Base-by-base conservation (phyloP, 2,329 filamentous ascomycete genomes). In the Penicillium sp. region DNA sequence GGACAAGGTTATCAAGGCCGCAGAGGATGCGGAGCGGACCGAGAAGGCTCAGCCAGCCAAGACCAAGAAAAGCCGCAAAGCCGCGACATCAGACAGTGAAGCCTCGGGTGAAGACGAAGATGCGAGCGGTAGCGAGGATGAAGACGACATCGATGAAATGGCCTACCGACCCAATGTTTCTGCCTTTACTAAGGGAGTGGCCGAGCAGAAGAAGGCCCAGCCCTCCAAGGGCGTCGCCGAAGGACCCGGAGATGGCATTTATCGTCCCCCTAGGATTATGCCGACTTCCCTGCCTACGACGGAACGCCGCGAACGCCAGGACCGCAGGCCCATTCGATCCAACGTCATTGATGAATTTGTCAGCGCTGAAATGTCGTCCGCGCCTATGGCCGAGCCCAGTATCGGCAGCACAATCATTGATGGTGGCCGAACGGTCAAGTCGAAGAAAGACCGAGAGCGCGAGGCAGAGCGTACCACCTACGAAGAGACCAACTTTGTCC, bases 301-400 rank as follows among this genome's bases (percentile, higher is more conserved):
- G 19, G 83, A 87, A 58, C 81, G 84, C 49, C 69, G 69, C 57
- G 85, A 88, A 60, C 86, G 86, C 62, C 76, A 79, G 31, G 82
- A 86, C 4, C 84, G 85, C 42, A 81, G 84, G 42, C 84, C 86
- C 3, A 82, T 84, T 60, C 90, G 90, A 71, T 96, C 93, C 0
- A 86, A 87, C 47, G 91, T 92, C 0, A 86, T 99, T 71, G 93
- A 97, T 71, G 93, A 97, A 70, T 99, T 95, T 69, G 86, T 99
- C 62, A 86, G 84, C 50, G 87, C 89, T 19, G 94, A 99, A 75
- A 82, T 97, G 58, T 93, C 91, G 0, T 77, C 83, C 6, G 91
- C 91, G 2, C 94, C 94, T 1, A 77, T 91, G 57, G 90, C 92
- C 1, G 85, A 95, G 73, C 92, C 93, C 54, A 95, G 89, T 66